Conservation (phyloP, 257 asterid species). For the Solanum ossicruentum region DNA sequence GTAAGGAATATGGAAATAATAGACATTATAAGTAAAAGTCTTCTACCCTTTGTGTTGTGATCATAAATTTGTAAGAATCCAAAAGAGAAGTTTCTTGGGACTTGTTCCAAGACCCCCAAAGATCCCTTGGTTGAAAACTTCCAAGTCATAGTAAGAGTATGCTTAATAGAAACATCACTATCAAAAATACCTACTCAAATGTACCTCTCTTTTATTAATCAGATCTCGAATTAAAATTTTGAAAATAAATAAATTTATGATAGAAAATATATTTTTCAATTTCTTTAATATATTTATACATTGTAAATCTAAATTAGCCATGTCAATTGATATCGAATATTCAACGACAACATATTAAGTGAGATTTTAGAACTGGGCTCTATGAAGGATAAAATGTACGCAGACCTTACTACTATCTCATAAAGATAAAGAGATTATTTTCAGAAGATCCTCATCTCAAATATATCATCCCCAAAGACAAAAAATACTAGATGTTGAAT, state of each 20-base stretch:
- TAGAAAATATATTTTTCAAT: not conserved
- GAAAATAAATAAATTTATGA: not conserved
- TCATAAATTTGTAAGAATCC: not conserved
- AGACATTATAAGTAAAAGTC: not conserved
- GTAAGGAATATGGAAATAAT: not conserved
- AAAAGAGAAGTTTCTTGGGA: not conserved
- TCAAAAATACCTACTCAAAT: not conserved
- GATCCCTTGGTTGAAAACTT: not conserved
- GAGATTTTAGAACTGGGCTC: no score
- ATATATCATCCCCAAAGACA: no score
- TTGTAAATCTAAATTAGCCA: not conserved
- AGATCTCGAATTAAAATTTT: not conserved
- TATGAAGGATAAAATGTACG: no score
- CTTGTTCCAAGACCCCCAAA: not conserved
- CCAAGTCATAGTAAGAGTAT: not conserved
- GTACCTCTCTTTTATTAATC: not conserved
- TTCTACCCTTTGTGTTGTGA: not conserved
- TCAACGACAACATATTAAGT: no score
- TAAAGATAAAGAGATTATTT: no score
- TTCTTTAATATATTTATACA: not conserved
- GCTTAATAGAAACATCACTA: not conserved
- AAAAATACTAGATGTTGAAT: no score
- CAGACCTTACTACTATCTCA: no score
- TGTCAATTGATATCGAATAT: rapidly evolving
- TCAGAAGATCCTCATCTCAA: no score